Conservation (phyloP, 495 filamentous ascomycete genomes). For the Jackrogersella minutella region DNA sequence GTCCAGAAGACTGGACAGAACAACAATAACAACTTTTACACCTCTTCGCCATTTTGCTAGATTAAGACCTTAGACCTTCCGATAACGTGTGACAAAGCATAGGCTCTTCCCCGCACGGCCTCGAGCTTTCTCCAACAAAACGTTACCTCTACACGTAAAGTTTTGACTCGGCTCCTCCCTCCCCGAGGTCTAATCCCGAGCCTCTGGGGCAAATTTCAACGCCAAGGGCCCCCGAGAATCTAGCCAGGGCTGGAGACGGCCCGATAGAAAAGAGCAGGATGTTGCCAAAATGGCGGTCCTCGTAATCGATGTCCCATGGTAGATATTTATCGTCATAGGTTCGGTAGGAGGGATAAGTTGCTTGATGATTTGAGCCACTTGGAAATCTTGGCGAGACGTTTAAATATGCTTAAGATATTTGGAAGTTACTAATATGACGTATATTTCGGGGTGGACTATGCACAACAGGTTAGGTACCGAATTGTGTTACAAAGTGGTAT, state of each 20-base stretch:
- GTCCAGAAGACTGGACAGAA: too few species aligned
- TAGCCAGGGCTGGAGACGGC: conserved; percentile 18
- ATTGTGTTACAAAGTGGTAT: not conserved
- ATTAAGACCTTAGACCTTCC: too few species aligned
- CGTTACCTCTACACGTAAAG: conserved; percentile 5
- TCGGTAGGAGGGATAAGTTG: not conserved
- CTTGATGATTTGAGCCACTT: not conserved
- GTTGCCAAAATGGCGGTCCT: conserved; percentile 4
- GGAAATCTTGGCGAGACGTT: not conserved
- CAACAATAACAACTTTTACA: too few species aligned
- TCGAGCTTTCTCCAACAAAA: conserved; percentile 14
- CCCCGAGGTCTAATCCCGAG: conserved; percentile 12
- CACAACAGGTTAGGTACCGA: not conserved
- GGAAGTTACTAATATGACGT: not conserved
- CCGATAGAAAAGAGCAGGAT: conserved; percentile 25
- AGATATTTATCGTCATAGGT: conserved; percentile 6
- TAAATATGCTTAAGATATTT: not conserved
- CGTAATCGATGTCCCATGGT: not conserved
- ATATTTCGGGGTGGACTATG: not conserved
- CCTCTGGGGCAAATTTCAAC: not conserved
- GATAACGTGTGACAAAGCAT: too few species aligned
- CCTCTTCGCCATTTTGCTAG: too few species aligned
- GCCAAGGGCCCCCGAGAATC: not conserved
- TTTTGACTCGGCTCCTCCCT: not conserved
- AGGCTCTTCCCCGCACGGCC: conserved; percentile 23